Evolutionary conservation across 225 moss, liverwort and hornwort genomes (phyloP).

Genomic region (Polytrichum formosum): DNA sequence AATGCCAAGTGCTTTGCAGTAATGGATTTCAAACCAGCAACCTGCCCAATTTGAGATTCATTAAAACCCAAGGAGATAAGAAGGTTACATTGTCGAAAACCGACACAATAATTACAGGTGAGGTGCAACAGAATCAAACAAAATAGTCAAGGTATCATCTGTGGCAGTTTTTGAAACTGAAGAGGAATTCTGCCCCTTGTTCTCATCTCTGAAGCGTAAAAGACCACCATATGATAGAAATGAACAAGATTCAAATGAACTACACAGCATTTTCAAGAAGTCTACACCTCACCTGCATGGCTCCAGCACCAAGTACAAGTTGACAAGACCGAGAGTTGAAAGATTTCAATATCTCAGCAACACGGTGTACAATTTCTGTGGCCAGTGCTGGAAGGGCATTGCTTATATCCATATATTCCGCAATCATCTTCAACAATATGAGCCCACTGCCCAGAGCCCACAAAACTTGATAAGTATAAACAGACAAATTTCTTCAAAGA

Average conservation of each 20-base stretch:
- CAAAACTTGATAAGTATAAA: not conserved
- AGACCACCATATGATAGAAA: too few relatives aligned
- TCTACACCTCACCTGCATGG: conserved; percentile 75
- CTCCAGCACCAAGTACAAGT: conserved; percentile 99
- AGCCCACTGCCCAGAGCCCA: conserved; percentile 65
- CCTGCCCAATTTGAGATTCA: conserved; percentile 41
- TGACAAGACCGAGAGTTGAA: conserved; percentile 97
- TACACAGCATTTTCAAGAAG: too few relatives aligned
- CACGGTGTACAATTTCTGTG: conserved; percentile 97
- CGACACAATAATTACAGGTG: too few relatives aligned
- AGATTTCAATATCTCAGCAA: conserved; percentile 88
- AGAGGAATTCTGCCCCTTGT: too few relatives aligned
- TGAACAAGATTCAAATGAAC: too few relatives aligned
- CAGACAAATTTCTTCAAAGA: not conserved
- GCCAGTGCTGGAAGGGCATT: conserved; percentile 88
- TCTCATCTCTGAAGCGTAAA: too few relatives aligned
- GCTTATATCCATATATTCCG: conserved; percentile 94
- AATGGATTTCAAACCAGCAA: conserved; percentile 97
- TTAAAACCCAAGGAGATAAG: not conserved
- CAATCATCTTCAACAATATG: conserved; percentile 92
- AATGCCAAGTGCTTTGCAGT: conserved; percentile 97
- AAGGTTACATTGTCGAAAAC: not conserved
- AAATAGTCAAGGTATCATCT: too few relatives aligned
- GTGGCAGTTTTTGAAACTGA: too few relatives aligned
- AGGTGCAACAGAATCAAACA: too few relatives aligned